phyloP scores from a whole-genome alignment of 257 asterid genomes.

The Lantana camara region DNA sequence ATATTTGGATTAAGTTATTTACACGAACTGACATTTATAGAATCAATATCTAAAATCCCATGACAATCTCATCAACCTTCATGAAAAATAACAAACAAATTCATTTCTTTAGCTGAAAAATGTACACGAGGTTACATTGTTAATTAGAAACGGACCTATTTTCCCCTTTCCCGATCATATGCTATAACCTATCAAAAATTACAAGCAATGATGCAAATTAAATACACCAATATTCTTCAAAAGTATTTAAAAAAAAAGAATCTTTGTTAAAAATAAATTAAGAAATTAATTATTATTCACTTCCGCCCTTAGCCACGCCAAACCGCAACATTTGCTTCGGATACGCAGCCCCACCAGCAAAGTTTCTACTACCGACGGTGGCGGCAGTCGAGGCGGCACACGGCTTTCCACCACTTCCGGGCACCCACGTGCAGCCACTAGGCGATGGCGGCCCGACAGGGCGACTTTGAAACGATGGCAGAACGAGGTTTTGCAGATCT shows the following conservation, averaged over 20 bases:
- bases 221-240: not conserved
- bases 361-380: conserved; percentile 44
- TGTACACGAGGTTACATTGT: not conserved
- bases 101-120: not conserved
- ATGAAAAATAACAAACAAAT: not conserved
- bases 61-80: no score
- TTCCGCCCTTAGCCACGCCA: conserved; percentile 35
- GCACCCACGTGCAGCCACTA: conserved; percentile 43
- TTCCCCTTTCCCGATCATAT: not conserved
- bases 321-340: conserved; percentile 35
- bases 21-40: no score
- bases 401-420: conserved; percentile 32
- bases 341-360: conserved; percentile 36
- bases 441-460: conserved; percentile 39
- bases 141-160: not conserved
- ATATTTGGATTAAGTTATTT: no score
- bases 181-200: not conserved
- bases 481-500: conserved; percentile 24
- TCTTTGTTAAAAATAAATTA: no score
- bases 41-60: no score
- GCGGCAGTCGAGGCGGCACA: conserved; percentile 38
- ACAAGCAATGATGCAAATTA: not conserved
- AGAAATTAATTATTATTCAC: conserved; percentile 7
- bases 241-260: conserved; percentile 4
- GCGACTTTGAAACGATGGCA: conserved; percentile 38